Base-by-base conservation (phyloP, 2,329 filamentous ascomycete genomes). In the Herpotrichia juniperi region DNA sequence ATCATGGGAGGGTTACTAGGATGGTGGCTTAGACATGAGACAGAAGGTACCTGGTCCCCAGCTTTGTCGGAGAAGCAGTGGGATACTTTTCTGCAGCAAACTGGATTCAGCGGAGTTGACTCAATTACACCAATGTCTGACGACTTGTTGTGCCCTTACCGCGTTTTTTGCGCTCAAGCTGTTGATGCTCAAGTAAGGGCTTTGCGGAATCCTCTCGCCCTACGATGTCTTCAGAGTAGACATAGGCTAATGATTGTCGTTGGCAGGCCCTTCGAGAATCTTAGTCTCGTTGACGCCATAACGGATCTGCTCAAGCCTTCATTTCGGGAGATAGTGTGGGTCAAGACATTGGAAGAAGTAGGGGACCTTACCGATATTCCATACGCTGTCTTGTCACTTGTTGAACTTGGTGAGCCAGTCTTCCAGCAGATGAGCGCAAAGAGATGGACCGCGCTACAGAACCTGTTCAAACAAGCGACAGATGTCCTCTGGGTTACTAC, bases 401-500 rank as follows among this genome's bases (percentile, higher is more conserved):
- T 46, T 12, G 54, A 57, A 47, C 37, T 57, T 24, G 54, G 54
- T 26, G 12, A 26, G 3, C 51, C 51, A 8, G 26, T 54, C 10
- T 51, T 57, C 39, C 31, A 49, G 11, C 28, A 43, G 21, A 35
- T 51, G 3, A 54, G 43, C 9, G 28, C 24, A 14, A 31, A 17
- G 12, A 44, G 39, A 28, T 39, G 54, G 31, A 42, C 48, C 2
- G 54, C 30, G 12, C 39, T 57, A 3, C 51, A 51, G 17, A 16
- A 28, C 12, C n/a, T 57, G 17, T 49, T 48, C 9, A 43, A 35
- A n/a, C 25, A 32, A 19, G 47, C 47, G 14, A 42, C 30, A 12
- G 9, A 53, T 45, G 14, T 61, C 34, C 6, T 67, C 4, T 72
- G 68, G 68, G 40, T 70, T n/a, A 71, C 68, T 2, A 9, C 39